Conservation (phyloP, 768 basidiomycete species). For the Suillus placidus region DNA sequence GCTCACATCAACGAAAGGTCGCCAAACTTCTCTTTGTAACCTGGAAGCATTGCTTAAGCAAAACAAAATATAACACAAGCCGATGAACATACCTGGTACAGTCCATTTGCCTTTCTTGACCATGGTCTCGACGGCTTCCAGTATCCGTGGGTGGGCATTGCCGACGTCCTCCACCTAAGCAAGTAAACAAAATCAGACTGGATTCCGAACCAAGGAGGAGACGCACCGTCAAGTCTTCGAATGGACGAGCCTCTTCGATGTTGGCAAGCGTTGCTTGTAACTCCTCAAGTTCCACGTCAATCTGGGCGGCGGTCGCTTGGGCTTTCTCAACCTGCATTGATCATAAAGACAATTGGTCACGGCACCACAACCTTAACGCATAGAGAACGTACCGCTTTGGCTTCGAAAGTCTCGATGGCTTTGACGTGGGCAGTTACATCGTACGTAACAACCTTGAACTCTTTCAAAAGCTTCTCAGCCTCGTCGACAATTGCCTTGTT, state of each 20-base stretch:
- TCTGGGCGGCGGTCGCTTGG: slow-evolving; percentile 85
- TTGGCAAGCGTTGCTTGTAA: slow-evolving; percentile 93
- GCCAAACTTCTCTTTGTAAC: slow-evolving; percentile 96
- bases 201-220: not conserved
- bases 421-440: slow-evolving; percentile 88
- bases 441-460: slow-evolving; percentile 94
- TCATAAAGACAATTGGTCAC: slow-evolving; percentile 1
- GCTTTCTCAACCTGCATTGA: slow-evolving; percentile 76
- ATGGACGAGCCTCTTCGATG: slow-evolving; percentile 96
- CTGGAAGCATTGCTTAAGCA: slow-evolving; percentile 37
- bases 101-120: slow-evolving; percentile 98
- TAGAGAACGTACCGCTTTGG: slow-evolving; percentile 78
- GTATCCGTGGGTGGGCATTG: slow-evolving; percentile 89
- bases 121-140: slow-evolving; percentile 91
- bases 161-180: slow-evolving; percentile 84
- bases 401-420: slow-evolving; percentile 95
- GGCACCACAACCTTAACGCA: slow-evolving; percentile 13
- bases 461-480: slow-evolving; percentile 84
- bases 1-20: slow-evolving; percentile 88
- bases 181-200: slow-evolving; percentile 6
- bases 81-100: slow-evolving; percentile 74
- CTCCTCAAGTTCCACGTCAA: slow-evolving; percentile 87
- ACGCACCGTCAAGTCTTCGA: slow-evolving; percentile 93
- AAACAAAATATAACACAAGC: not conserved
- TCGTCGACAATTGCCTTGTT: slow-evolving; percentile 92